Evolutionary conservation across 2,329 filamentous ascomycete species (phyloP).

Genomic region (Rhytidhysteron rufulum): DNA sequence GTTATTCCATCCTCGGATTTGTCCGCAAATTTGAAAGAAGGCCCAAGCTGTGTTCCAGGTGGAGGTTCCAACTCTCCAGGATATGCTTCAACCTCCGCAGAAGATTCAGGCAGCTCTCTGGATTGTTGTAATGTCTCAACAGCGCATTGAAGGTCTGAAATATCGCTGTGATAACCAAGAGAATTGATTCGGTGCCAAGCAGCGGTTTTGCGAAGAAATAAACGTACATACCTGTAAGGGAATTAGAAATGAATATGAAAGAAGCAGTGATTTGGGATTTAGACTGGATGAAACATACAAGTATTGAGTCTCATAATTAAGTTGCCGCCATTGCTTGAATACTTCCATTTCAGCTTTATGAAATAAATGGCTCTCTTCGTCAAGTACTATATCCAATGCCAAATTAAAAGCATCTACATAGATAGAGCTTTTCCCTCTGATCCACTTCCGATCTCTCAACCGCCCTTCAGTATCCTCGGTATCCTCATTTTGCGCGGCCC

Average conservation of each 20-base stretch:
- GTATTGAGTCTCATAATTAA: conserved; percentile 86
- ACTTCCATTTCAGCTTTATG: conserved; percentile 71
- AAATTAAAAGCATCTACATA: conserved; percentile 98
- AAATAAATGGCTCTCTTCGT: conserved; percentile 86
- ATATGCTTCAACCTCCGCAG: conserved; percentile 32
- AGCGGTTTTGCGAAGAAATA: conserved; percentile 89
- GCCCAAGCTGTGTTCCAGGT: conserved; percentile 47
- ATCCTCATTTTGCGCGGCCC: conserved; percentile 50
- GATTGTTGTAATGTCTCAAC: conserved; percentile 60
- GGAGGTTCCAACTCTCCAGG: conserved; percentile 49
- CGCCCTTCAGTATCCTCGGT: conserved; percentile 44
- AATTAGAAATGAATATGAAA: conserved; percentile 2
- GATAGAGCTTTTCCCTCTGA: conserved; percentile 77
- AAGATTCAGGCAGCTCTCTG: conserved; percentile 52
- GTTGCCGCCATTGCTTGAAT: conserved; percentile 68
- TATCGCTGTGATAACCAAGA: conserved; percentile 77
- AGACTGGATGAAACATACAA: conserved; percentile 55
- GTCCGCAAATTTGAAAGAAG: conserved; percentile 75
- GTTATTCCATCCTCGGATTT: conserved; percentile 68
- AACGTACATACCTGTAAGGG: conserved; percentile 69
- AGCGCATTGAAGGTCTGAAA: conserved; percentile 67
- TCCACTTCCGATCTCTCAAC: conserved; percentile 61
- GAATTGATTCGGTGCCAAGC: conserved; percentile 82
- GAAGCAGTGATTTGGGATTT: background rate
- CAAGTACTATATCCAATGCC: conserved; percentile 81